Evolutionary conservation across 75 land plant species (phyloP), one percentile per base, ranked within the genome.

Genomic region (Larix kaempferi): DNA sequence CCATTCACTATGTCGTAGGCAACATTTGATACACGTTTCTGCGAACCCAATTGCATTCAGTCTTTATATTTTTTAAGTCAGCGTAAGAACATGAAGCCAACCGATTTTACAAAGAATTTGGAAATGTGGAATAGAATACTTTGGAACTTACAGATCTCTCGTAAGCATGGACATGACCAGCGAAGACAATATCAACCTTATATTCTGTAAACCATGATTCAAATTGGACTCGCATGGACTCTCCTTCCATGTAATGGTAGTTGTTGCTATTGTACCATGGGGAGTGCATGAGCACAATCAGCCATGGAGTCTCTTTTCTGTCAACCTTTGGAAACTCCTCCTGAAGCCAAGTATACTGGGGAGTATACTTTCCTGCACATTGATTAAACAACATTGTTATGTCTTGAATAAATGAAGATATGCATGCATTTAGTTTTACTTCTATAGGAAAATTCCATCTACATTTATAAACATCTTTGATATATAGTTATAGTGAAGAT

Each of bases 81-180:
- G 62, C 6, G 16, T 19, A 60, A 23, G 12, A 21, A 3, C 16
- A 17, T 57, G 22, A 13, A 60, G 5, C 10, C 8, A 60, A 60
- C 6, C 8, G 62, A 60, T 19, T 19, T 21, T 21, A 60, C 4
- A 21, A 60, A 21, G 23, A 60, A 21, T 19, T 60, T 60, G 62
- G 12, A 60, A 21, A 49, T 49, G 25, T 19, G 57, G 75, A 79
- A 56, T 12, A 41, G 67, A 76, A 72, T 41, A 55, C 14, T 22
- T 11, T 39, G 33, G 33, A 73, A 76, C 92, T 88, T 89, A 96
- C 99, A 16, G 89, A 80, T 75, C 99, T 82, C 66, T 94, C 99
- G 71, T 96, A 96, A 33, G 99, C 93, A 88, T 94, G 98, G 17
- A 94, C 98, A 81, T 96, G 99, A 66, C 99, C 99, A 15, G 98